phyloP scores from a whole-genome alignment of 2,329 filamentous ascomycete genomes.

The Cladophialophora bantiana region DNA sequence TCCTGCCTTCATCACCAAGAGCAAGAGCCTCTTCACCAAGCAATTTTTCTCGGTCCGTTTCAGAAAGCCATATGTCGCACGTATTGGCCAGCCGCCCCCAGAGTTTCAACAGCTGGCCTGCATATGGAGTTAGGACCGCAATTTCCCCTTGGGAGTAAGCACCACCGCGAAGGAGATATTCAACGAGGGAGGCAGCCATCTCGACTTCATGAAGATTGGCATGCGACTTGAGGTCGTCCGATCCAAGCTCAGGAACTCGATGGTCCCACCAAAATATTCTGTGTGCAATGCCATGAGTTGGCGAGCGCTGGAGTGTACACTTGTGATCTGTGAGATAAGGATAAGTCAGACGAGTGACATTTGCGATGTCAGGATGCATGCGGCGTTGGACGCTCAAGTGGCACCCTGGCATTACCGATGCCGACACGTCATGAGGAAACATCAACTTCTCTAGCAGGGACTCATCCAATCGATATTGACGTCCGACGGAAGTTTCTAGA shows the following conservation, averaged over 20 bases:
- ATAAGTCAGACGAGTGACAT: constrained; percentile 42
- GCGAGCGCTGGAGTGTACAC: constrained; percentile 22
- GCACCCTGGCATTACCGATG: constrained; percentile 36
- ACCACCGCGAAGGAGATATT: constrained; percentile 41
- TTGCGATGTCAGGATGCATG: constrained; percentile 45
- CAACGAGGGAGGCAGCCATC: constrained; percentile 43
- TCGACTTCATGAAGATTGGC: constrained; percentile 43
- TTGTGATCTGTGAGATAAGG: constrained; percentile 41
- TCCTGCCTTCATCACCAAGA: constrained; percentile 29
- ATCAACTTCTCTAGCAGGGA: constrained; percentile 68
- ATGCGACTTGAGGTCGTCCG: constrained; percentile 40
- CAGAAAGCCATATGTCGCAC: constrained; percentile 43
- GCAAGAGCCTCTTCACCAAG: constrained; percentile 39
- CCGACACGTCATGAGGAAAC: constrained; percentile 33
- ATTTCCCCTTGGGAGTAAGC: constrained; percentile 43
- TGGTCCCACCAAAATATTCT: constrained; percentile 45
- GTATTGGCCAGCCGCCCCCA: constrained; percentile 33
- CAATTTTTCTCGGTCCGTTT: constrained; percentile 42
- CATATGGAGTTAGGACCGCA: constrained; percentile 46
- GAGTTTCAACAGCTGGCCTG: constrained; percentile 42
- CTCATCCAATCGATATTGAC: constrained; percentile 62
- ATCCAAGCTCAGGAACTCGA: constrained; percentile 38
- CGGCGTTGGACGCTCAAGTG: constrained; percentile 43
- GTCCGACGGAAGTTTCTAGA: constrained; percentile 57
- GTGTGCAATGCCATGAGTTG: constrained; percentile 39